phyloP scores from a whole-genome alignment of 2,329 filamentous ascomycete genomes.

The Fusarium caatingaense region DNA sequence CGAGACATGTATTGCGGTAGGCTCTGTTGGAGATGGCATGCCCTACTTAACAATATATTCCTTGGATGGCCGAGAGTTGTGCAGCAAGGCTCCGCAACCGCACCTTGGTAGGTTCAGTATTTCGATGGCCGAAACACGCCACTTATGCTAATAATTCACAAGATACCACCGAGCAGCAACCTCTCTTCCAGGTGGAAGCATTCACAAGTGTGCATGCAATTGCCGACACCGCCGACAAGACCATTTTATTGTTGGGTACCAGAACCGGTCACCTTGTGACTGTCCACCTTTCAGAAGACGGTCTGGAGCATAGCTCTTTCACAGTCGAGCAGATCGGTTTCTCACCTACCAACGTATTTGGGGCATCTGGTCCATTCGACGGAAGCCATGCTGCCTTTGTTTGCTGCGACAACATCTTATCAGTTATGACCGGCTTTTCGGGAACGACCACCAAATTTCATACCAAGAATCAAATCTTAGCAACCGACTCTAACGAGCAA shows the following conservation, averaged over 20 bases:
- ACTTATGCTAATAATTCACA: constrained; percentile 9
- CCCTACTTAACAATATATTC: constrained; percentile 52
- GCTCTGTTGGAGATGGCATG: constrained; percentile 48
- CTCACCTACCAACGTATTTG: constrained; percentile 52
- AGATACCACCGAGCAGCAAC: constrained; percentile 3
- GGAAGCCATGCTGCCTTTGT: constrained; percentile 53
- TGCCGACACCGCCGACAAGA: constrained; percentile 42
- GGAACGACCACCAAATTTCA: constrained; percentile 48
- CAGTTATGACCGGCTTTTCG: constrained; percentile 56
- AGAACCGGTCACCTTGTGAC: constrained; percentile 64
- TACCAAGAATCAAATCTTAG: constrained; percentile 61
- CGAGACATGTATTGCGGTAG: constrained; percentile 49
- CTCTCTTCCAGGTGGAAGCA: constrained; percentile 50
- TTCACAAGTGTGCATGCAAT: constrained; percentile 59
- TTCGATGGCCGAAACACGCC: neutral
- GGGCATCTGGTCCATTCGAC: constrained; percentile 41
- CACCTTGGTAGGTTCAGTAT: constrained; percentile 26
- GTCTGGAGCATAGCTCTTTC: constrained; percentile 43
- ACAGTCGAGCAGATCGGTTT: constrained; percentile 51
- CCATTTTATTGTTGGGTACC: constrained; percentile 59
- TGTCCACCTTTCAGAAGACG: constrained; percentile 44
- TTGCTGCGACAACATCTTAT: constrained; percentile 61
- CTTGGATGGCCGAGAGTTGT: constrained; percentile 41
- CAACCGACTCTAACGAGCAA: constrained; percentile 61
- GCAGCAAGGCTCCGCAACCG: constrained; percentile 21